Evolutionary conservation across 306 rosid species (phyloP).

Genomic region (Aeschynomene evenia): DNA sequence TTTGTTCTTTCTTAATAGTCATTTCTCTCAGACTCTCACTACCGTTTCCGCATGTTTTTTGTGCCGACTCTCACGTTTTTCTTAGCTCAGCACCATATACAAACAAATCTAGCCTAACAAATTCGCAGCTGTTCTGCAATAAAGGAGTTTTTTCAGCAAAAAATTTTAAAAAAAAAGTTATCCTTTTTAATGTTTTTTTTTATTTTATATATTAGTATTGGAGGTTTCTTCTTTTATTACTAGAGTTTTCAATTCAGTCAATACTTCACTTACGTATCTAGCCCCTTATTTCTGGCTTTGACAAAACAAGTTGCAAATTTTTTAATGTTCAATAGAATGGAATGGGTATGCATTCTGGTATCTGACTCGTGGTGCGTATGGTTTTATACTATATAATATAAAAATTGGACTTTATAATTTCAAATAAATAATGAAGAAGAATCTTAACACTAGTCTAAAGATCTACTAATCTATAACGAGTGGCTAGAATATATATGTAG

Average conservation of each 20-base stretch:
- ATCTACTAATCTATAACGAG: conserved; percentile 17
- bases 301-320: conserved; percentile 6
- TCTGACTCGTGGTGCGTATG: not conserved
- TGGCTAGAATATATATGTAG: conserved; percentile 28
- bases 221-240: no score
- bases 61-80: conserved; percentile 31
- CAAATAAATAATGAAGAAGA: conserved; percentile 14
- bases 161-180: not conserved
- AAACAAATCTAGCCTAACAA: conserved; percentile 32
- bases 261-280: not conserved
- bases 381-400: not conserved
- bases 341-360: not conserved
- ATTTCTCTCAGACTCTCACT: not conserved
- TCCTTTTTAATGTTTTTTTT: not conserved
- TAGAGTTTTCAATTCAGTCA: conserved; percentile 22
- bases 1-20: conserved; percentile 1
- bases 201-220: no score
- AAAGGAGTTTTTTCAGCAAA: conserved; percentile 1
- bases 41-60: not conserved
- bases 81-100: conserved; percentile 6
- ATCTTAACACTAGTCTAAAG: conserved; percentile 13
- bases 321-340: conserved; percentile 1
- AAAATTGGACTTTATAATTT: not conserved
- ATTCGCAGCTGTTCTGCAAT: conserved; percentile 30
- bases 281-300: conserved; percentile 13